Evolutionary conservation across 768 basidiomycete genomes (phyloP).

Genomic region (Pisolithus marmoratus): DNA sequence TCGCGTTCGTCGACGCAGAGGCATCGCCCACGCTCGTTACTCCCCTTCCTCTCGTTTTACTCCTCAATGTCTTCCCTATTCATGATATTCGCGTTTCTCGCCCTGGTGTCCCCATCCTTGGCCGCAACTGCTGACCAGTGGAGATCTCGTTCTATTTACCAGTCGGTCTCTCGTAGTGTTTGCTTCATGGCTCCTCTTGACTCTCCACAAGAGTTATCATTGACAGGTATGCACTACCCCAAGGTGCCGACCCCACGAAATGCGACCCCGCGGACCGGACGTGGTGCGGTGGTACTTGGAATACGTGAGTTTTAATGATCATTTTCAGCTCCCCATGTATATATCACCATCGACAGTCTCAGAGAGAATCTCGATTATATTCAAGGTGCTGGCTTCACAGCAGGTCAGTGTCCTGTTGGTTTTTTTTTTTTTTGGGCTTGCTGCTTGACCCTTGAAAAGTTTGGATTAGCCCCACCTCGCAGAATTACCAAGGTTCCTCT

Average conservation of each 20-base stretch:
- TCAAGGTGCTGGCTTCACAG: conserved; percentile 76
- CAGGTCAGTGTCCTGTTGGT: conserved; percentile 37
- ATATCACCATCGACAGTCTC: conserved; percentile 34
- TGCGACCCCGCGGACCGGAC: conserved; percentile 60
- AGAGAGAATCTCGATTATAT: conserved; percentile 80
- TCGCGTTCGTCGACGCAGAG: background rate
- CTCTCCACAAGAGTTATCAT: conserved; percentile 48
- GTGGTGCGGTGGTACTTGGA: conserved; percentile 89
- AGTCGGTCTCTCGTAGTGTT: conserved; percentile 35
- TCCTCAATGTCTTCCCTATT: background rate
- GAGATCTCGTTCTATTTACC: conserved; percentile 76
- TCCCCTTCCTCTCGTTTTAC: background rate
- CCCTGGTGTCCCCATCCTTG: conserved; percentile 1
- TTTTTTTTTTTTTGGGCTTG: background rate
- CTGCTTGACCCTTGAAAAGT: conserved; percentile 33
- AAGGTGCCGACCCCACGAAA: conserved; percentile 41
- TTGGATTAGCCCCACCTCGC: conserved; percentile 79
- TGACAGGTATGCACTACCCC: conserved; percentile 70
- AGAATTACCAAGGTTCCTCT: conserved; percentile 68
- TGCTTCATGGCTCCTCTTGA: background rate
- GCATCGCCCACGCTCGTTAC: background rate
- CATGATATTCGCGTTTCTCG: background rate
- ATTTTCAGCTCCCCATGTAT: background rate
- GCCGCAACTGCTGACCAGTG: conserved; percentile 70
- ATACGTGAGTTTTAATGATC: conserved; percentile 33